Conservation (phyloP, 257 asterid genomes). For the Lycium ferocissimum region DNA sequence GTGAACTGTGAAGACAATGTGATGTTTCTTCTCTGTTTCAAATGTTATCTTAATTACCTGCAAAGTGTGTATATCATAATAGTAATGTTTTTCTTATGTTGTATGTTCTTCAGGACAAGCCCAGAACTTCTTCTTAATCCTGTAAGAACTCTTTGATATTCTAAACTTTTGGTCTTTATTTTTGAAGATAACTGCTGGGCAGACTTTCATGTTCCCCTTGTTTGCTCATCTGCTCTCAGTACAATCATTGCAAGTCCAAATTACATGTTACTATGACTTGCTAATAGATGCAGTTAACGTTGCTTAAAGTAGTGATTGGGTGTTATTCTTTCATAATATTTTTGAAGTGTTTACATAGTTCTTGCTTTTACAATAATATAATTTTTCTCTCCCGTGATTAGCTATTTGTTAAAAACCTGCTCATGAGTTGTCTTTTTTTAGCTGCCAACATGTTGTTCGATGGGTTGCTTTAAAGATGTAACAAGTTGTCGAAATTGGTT, state of each 20-base stretch:
- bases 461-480: background rate
- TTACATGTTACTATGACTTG: background rate
- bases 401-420: background rate
- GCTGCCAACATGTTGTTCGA: background rate
- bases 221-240: constrained; percentile 13
- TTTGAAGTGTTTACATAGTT: constrained; percentile 1
- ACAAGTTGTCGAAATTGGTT: background rate
- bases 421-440: background rate
- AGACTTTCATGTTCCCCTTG: background rate
- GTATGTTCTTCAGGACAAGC: constrained; percentile 86
- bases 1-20: background rate
- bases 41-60: background rate
- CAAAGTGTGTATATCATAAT: background rate
- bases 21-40: constrained; percentile 4
- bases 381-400: background rate
- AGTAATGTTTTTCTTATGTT: constrained; percentile 30
- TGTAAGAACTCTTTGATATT: constrained; percentile 61
- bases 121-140: constrained; percentile 95
- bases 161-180: background rate
- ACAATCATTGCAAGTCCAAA: background rate
- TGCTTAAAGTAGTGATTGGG: constrained; percentile 6
- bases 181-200: background rate
- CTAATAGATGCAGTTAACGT: background rate
- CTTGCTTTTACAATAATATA: background rate
- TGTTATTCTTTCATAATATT: background rate